phyloP scores from a whole-genome alignment of 306 rosid genomes.

The Lathyrus tuberosus region DNA sequence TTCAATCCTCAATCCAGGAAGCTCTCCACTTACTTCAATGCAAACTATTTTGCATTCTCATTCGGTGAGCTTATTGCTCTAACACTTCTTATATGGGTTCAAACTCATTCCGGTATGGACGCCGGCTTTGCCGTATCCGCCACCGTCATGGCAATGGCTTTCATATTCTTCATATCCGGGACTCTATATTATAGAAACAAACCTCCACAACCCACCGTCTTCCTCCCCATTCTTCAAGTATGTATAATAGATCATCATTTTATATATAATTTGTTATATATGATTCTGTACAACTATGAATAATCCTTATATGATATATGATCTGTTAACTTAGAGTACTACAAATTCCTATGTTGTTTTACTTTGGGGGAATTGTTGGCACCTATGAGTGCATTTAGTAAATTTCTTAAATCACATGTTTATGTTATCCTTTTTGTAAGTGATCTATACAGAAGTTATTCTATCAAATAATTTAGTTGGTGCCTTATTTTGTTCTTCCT shows the following conservation, averaged over 20 bases:
- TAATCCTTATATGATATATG: background rate
- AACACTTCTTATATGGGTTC: slow-evolving; percentile 87
- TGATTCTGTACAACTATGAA: no score
- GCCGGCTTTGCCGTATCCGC: slow-evolving; percentile 94
- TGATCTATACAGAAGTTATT: no score
- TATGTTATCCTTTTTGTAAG: no score
- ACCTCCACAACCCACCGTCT: slow-evolving; percentile 85
- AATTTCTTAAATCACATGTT: no score
- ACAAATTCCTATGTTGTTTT: no score
- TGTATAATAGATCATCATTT: background rate
- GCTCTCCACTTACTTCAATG: slow-evolving; percentile 85
- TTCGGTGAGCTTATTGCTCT: slow-evolving; percentile 85
- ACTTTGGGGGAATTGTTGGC: no score
- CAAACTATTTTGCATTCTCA: slow-evolving; percentile 88
- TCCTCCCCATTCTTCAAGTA: slow-evolving; percentile 86
- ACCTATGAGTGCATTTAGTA: no score
- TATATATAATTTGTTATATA: background rate
- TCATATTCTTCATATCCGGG: no score
- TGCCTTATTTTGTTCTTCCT: no score
- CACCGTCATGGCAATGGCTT: slow-evolving; percentile 88
- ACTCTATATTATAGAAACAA: slow-evolving; percentile 78
- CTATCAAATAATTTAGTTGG: no score
- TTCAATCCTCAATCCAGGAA: slow-evolving; percentile 63
- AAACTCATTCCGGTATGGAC: slow-evolving; percentile 99
- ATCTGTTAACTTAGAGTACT: no score